Percentiles rank a stretch among this genome's conserved stretches.
Conservation (phyloP, 2,329 filamentous ascomycete species). For the Pezicula carpinea region DNA sequence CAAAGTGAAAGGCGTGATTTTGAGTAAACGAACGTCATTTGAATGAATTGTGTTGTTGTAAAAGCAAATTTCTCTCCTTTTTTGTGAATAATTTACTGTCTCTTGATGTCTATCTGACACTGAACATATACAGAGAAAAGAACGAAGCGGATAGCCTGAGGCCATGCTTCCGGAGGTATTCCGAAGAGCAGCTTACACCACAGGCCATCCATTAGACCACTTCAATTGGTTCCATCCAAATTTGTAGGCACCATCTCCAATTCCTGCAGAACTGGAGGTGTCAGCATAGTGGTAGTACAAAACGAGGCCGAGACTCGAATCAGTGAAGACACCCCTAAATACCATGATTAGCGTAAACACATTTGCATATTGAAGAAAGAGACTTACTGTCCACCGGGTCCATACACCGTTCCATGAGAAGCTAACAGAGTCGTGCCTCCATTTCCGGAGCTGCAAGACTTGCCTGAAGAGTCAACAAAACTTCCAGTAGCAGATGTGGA, state of each 20-base stretch:
- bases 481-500: slow-evolving; percentile 42
- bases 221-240: slow-evolving; percentile 40
- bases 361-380: neutral
- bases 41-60: no score
- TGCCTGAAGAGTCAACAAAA: slow-evolving; percentile 51
- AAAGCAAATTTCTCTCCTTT: no score
- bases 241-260: slow-evolving; percentile 38
- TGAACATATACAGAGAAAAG: no score
- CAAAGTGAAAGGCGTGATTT: no score
- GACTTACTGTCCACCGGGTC: slow-evolving; percentile 51
- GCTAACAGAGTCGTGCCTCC: slow-evolving; percentile 59
- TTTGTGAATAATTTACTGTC: no score
- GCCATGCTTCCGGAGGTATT: no score
- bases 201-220: slow-evolving; percentile 39
- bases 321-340: slow-evolving; percentile 47
- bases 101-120: no score
- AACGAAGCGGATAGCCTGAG: no score
- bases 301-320: slow-evolving; percentile 42
- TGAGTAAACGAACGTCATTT: no score
- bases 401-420: slow-evolving; percentile 55
- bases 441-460: slow-evolving; percentile 41
- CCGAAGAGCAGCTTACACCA: slow-evolving; percentile 26
- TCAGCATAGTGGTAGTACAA: slow-evolving; percentile 59
- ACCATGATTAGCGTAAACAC: neutral
- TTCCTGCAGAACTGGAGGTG: slow-evolving; percentile 44